Evolutionary conservation across 78 protist species (phyloP).

Genomic region (Dictyostelium intermedium): DNA sequence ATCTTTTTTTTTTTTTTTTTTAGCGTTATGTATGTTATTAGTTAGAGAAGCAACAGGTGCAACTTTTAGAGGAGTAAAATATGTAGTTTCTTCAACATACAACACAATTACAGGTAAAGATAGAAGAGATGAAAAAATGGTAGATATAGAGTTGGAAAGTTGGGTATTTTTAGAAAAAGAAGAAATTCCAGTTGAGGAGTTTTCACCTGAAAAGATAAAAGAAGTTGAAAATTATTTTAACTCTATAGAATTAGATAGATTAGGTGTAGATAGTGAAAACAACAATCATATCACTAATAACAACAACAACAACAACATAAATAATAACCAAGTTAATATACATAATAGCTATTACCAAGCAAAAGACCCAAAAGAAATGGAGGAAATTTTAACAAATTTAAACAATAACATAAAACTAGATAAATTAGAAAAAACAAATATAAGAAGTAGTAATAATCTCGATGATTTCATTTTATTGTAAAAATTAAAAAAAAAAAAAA

Average conservation of each 20-base stretch:
- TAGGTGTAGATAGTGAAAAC: neutral
- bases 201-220: constrained; percentile 6
- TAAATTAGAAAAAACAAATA: neutral
- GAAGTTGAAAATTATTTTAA: constrained; percentile 13
- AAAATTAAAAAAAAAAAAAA: neutral
- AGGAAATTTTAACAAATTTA: neutral
- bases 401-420: neutral
- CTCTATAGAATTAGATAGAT: neutral
- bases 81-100: constrained; percentile 26
- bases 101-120: constrained; percentile 38
- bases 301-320: neutral
- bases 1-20: neutral
- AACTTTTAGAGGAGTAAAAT: constrained; percentile 53
- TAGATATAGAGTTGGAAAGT: constrained; percentile 4
- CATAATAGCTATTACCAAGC: neutral
- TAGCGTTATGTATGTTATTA: constrained; percentile 72
- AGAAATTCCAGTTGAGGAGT: neutral
- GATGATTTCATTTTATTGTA: neutral
- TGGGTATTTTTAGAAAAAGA: constrained; percentile 61
- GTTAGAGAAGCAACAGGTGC: constrained; percentile 49
- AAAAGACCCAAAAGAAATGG: constrained; percentile 2
- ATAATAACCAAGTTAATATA: neutral
- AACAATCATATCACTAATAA: neutral
- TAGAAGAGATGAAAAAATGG: neutral
- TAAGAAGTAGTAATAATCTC: neutral